Base-by-base conservation (phyloP, 2,329 filamentous ascomycete species). In the Colletotrichum lini region DNA sequence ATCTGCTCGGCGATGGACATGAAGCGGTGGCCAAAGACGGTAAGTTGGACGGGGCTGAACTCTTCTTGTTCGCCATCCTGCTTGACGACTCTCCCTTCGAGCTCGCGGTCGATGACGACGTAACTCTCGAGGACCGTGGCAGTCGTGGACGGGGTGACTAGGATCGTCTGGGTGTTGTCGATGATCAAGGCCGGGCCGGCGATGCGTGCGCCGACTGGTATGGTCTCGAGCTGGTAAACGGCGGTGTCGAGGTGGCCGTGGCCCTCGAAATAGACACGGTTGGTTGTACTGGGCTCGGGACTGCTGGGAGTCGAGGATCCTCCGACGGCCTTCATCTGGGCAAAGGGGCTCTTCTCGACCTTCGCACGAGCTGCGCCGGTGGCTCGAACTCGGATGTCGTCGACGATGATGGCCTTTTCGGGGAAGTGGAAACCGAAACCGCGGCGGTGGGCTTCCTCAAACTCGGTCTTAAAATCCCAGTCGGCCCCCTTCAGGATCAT, bases 1-100 rank as follows among this genome's bases (percentile, higher is more conserved):
- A 95, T 95, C 77, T 95, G 92, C 78, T 95, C 93, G 0, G 93
- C 93, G 67, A 95, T 93, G 1, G 91, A 91, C 93, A 95, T 95
- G 81, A 95, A 95, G 2, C 93, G 87, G 78, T 95, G 92, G 0
- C 90, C 91, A 75, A 95, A 95, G 60, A 95, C 92, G 73, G 88
- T 91, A 0, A 95, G 85, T 77, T 93, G 87, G 65, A 94, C 92
- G 0, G 92, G 93, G 76, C 94, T 91, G 0, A 94, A 89, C 38
- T 89, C 85, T 45, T 80, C 73, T 38, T 72, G 70, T 90, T 93
- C 65, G 91, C 84, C 67, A 90, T 88, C 49, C 91, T 63, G 80
- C 68, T 91, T 80, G 1, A 90, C 90, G 4, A 93, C 87, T 4
- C 15, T 35, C 26, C 53, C 65, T 21, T 63, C 44, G 1, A 45